Conservation (phyloP, 441 rosid species). For the Macaranga tanarius region DNA sequence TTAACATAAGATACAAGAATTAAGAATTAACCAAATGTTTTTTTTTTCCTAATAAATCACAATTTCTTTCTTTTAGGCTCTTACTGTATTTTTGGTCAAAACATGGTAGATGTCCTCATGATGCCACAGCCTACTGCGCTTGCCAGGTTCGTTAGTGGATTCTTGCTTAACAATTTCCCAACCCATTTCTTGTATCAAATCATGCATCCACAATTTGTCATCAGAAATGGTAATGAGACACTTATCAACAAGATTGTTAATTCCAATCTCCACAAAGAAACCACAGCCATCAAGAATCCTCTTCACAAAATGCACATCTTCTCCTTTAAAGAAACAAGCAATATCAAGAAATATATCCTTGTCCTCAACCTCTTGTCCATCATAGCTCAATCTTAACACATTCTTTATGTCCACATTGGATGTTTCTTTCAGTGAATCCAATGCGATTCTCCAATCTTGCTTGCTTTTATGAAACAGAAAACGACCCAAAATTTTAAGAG, state of each 20-base stretch:
- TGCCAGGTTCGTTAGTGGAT: constrained; percentile 26
- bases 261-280: constrained; percentile 22
- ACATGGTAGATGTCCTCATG: constrained; percentile 24
- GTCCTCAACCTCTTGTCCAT: constrained; percentile 3
- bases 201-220: constrained; percentile 30
- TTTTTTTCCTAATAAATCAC: too few species aligned
- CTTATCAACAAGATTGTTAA: constrained; percentile 29
- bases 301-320: constrained; percentile 9
- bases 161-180: constrained; percentile 23
- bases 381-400: constrained; percentile 25
- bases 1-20: not conserved
- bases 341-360: constrained; percentile 29
- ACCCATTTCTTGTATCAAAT: constrained; percentile 26
- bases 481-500: constrained; percentile 28
- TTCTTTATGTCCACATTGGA: constrained; percentile 17
- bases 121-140: constrained; percentile 31
- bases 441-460: constrained; percentile 28
- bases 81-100: constrained; percentile 26
- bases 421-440: constrained; percentile 19
- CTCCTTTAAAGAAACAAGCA: constrained; percentile 30
- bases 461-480: constrained; percentile 24
- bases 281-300: constrained; percentile 22
- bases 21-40: not conserved
- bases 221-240: constrained; percentile 18
- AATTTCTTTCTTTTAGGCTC: too few species aligned